A percentile compares a stretch with the other conserved stretches of the same genome.
Conservation (phyloP, 176 grass and related monocot genomes). For the Musa beccarii region DNA sequence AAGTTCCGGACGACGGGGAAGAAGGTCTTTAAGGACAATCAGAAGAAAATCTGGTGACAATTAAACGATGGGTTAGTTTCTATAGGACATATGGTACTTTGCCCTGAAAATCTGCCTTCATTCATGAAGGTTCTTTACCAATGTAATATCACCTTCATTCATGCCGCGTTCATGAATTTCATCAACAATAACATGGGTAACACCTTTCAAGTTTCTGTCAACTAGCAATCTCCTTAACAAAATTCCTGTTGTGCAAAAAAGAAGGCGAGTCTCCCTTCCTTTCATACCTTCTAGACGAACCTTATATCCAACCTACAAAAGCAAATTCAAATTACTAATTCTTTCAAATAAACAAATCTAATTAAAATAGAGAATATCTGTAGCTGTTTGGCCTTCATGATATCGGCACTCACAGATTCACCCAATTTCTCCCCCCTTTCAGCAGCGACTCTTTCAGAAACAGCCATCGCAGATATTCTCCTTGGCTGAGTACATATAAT, state of each 20-base stretch:
- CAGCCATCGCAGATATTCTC: constrained; percentile 91
- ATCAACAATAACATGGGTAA: constrained; percentile 96
- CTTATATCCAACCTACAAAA: constrained; percentile 73
- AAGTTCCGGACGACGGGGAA: constrained; percentile 68
- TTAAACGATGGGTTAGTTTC: constrained; percentile 16
- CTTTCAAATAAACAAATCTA: not conserved
- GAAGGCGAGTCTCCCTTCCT: constrained; percentile 83
- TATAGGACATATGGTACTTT: not conserved
- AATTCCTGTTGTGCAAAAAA: constrained; percentile 96
- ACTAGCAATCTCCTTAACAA: constrained; percentile 86
- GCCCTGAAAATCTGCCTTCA: not conserved
- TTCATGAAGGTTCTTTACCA: not conserved
- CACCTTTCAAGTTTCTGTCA: constrained; percentile 83
- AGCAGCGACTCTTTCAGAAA: constrained; percentile 93
- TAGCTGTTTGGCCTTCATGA: not conserved
- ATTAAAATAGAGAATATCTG: not conserved
- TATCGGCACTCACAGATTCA: constrained; percentile 64
- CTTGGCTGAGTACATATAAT: constrained; percentile 98
- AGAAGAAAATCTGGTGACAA: constrained; percentile 81
- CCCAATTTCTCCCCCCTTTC: constrained; percentile 98
- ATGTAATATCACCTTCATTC: constrained; percentile 77
- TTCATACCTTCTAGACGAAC: constrained; percentile 94
- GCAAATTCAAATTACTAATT: not conserved
- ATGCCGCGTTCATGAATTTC: constrained; percentile 99
- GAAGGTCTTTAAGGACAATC: constrained; percentile 97